Base-by-base conservation (phyloP, 441 rosid species). In the Adansonia grandidieri region DNA sequence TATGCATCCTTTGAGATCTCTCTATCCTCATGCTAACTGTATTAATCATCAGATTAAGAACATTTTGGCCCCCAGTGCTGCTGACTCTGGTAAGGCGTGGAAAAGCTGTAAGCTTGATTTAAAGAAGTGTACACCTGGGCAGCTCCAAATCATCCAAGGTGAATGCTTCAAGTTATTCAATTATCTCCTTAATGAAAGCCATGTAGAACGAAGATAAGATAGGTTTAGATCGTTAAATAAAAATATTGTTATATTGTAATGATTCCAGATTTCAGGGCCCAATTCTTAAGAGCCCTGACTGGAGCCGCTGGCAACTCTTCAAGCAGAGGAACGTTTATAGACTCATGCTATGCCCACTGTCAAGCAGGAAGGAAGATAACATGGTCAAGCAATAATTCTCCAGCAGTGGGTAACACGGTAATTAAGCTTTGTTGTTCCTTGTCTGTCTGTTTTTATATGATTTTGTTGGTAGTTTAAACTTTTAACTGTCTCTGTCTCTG, bases 261-360 rank as follows among this genome's bases (percentile, higher is more conserved):
- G 42, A 14, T 48, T 70, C 4, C 74, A 70, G 74, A 50, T 50
- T 70, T 70, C 74, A 50, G 74, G 74, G 13, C 19, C 1, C 58
- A 70, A 51, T 50, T 70, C 60, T 50, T 70, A 50, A 28, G 19
- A 13, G 20, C 98, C 0, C 53, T 95, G 80, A 77, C 75, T 9
- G 79, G 87, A 37, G 42, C 42, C 42, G 73, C 86, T 9, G 89
- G 76, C 11, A 88, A 56, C 61, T 76, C 87, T 5, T 32, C 89
- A 22, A 5, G 42, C 42, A 84, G 56, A 9, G 98, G 99, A 53
- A 64, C 88, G 81, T 95, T 88, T 76, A 83, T 95, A 73, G 91
- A 93, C 64, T 90, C 98, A 1, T 95, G 99, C 84, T 86, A 89
- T 45, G 91, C 91, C 67, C 98, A 95, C 71, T 95, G 99, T 87